phyloP scores from a whole-genome alignment of 108 stramenopile species.

The Nitzschia sp. region DNA sequence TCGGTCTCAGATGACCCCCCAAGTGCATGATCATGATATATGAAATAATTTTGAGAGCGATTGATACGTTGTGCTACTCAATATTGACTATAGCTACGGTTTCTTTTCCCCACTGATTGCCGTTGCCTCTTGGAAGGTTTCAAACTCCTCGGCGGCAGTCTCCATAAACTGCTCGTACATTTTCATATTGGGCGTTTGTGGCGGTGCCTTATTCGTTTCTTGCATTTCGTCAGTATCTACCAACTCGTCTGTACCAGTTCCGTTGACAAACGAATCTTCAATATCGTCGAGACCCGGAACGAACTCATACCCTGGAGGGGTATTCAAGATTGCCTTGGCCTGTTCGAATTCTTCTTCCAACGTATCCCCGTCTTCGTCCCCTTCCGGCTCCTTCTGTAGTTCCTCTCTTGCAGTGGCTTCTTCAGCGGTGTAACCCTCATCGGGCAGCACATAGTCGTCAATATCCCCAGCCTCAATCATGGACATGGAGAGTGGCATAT shows the following conservation, averaged over 20 bases:
- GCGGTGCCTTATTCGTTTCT: not conserved
- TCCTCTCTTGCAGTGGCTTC: slow-evolving; percentile 13
- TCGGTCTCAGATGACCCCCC: too few relatives aligned
- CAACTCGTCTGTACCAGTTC: not conserved
- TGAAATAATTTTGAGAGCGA: too few relatives aligned
- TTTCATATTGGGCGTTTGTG: not conserved
- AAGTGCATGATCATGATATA: too few relatives aligned
- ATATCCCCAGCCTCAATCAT: slow-evolving; percentile 10
- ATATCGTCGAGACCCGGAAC: slow-evolving; percentile 12
- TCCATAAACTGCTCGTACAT: slow-evolving; percentile 1
- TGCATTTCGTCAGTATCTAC: not conserved
- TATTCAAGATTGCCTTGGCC: slow-evolving; percentile 31
- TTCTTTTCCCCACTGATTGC: not conserved
- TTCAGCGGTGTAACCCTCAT: slow-evolving; percentile 15
- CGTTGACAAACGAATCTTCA: not conserved
- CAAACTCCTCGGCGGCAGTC: not conserved
- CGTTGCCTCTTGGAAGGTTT: not conserved
- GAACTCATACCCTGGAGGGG: slow-evolving; percentile 24
- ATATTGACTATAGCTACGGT: too few relatives aligned
- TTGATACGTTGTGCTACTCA: too few relatives aligned
- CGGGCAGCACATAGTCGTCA: slow-evolving; percentile 15
- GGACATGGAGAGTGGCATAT: slow-evolving; percentile 18
- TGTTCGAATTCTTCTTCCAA: not conserved
- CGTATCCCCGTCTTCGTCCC: not conserved
- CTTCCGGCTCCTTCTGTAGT: not conserved